A percentile compares a stretch with the other conserved stretches of the same genome.
These are phyloP conservation scores for Quercus tomentella DNA, from an alignment of 331 rosid genomes.

Conservation along the genomic window DNA sequence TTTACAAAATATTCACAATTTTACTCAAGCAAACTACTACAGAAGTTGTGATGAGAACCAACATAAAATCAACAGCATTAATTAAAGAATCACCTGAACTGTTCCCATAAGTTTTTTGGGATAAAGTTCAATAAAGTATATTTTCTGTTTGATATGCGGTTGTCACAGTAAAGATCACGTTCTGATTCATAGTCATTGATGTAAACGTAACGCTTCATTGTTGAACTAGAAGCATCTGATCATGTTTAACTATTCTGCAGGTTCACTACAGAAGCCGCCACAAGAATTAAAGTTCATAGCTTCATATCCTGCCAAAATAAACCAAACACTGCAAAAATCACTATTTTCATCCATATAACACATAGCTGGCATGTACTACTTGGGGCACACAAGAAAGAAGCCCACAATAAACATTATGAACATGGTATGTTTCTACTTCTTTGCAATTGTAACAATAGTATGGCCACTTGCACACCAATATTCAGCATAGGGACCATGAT, in stretches of 20 bases:
- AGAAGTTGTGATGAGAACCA: slow-evolving; percentile 10
- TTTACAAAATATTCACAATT: not conserved
- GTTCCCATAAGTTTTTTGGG: slow-evolving; percentile 96
- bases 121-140: slow-evolving; percentile 82
- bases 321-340: not conserved
- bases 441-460: too few species aligned
- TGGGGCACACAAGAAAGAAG: too few species aligned
- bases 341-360: not conserved
- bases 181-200: slow-evolving; percentile 79
- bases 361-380: not conserved
- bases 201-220: slow-evolving; percentile 85
- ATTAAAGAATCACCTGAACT: slow-evolving; percentile 70
- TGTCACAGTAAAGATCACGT: slow-evolving; percentile 56
- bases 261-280: slow-evolving; percentile 19
- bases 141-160: slow-evolving; percentile 84
- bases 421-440: too few species aligned
- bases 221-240: slow-evolving; percentile 33
- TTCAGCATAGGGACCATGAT: too few species aligned
- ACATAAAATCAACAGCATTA: slow-evolving; percentile 12
- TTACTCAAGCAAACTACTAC: not conserved
- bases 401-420: too few species aligned
- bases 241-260: slow-evolving; percentile 25
- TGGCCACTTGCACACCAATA: too few species aligned
- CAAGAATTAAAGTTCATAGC: not conserved
- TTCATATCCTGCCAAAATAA: not conserved